Evolutionary conservation across 75 land plant genomes (phyloP).

Genomic region (Azolla pinnata): DNA sequence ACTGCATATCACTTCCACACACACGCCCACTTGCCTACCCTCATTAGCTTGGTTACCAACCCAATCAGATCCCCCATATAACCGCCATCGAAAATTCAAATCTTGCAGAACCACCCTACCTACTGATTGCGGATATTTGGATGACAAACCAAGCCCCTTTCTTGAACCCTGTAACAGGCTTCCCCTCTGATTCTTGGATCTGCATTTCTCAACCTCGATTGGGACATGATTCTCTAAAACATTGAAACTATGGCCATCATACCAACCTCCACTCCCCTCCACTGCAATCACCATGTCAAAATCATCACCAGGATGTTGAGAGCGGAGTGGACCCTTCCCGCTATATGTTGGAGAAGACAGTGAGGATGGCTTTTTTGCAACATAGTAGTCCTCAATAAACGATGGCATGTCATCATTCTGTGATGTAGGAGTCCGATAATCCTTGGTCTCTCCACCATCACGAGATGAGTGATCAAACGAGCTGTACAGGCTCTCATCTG

Average conservation of each 20-base stretch:
- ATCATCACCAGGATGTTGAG: background rate
- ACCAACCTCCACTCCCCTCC: slow-evolving; percentile 60
- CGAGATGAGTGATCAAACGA: background rate
- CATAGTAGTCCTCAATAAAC: slow-evolving; percentile 55
- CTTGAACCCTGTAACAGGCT: background rate
- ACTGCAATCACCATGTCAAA: background rate
- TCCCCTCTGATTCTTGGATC: background rate
- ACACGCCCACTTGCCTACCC: slow-evolving; percentile 40
- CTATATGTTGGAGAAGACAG: background rate
- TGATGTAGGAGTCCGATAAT: slow-evolving; percentile 1
- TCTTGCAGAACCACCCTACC: slow-evolving; percentile 52
- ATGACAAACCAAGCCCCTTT: background rate
- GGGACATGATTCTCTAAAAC: slow-evolving; percentile 69
- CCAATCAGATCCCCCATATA: slow-evolving; percentile 84
- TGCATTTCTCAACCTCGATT: slow-evolving; percentile 6
- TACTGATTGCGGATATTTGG: slow-evolving; percentile 16
- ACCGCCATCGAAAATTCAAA: slow-evolving; percentile 54
- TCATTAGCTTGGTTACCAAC: slow-evolving; percentile 2
- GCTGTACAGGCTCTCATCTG: background rate
- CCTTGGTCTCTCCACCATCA: background rate
- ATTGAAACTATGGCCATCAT: slow-evolving; percentile 27
- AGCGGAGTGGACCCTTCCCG: slow-evolving; percentile 2
- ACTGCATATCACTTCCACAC: slow-evolving; percentile 49
- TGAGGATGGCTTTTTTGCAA: slow-evolving; percentile 13
- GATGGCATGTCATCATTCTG: slow-evolving; percentile 17